Conservation (phyloP, 2,329 filamentous ascomycete genomes). For the Fusarium sublunatum region DNA sequence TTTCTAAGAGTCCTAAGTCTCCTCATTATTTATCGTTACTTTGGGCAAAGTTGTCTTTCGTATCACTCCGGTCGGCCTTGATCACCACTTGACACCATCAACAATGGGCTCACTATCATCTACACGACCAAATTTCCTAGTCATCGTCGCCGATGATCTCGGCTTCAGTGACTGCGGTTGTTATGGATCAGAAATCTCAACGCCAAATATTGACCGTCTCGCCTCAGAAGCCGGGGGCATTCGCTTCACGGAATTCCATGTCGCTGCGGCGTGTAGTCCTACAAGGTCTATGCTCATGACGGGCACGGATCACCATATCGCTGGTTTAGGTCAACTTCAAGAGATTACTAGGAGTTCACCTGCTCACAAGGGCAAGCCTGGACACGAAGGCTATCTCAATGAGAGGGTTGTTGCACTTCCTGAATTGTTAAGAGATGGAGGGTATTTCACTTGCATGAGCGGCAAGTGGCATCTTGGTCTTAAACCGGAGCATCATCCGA, state of each 20-base stretch:
- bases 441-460: conserved; percentile 14
- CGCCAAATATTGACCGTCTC: conserved; percentile 65
- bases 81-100: too few relatives aligned
- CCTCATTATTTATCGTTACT: too few relatives aligned
- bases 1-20: too few relatives aligned
- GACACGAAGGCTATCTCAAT: conserved; percentile 14
- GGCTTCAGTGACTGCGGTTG: conserved; percentile 44
- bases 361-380: conserved; percentile 3
- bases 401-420: conserved; percentile 6
- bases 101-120: conserved; percentile 5
- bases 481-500: neutral
- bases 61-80: too few relatives aligned
- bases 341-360: conserved; percentile 48
- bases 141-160: conserved; percentile 47
- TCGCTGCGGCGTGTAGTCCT: conserved; percentile 68
- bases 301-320: conserved; percentile 67
- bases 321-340: conserved; percentile 64
- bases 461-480: conserved; percentile 15
- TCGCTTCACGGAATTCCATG: conserved; percentile 68
- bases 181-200: conserved; percentile 68
- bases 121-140: conserved; percentile 43
- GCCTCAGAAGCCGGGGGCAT: conserved; percentile 56
- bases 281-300: conserved; percentile 70
- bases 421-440: conserved; percentile 13
- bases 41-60: too few relatives aligned